Evolutionary conservation across 192 early-diverging fungal species (phyloP).

Genomic region (Helicostylum pulchrum): DNA sequence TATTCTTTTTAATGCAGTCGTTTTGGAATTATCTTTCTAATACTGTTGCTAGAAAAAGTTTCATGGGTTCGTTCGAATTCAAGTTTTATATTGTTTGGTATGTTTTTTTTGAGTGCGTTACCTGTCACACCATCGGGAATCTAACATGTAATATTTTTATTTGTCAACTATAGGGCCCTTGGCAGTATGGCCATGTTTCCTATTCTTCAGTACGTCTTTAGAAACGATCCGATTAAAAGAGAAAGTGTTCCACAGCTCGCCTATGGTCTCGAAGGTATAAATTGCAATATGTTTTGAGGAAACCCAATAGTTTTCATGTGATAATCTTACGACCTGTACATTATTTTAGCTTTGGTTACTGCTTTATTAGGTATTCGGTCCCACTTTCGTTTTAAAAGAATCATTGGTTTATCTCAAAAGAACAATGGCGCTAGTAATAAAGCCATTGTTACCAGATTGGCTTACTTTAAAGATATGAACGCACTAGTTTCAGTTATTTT

Average conservation of each 20-base stretch:
- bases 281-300: background rate
- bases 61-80: constrained; percentile 36
- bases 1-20: constrained; percentile 35
- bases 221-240: constrained; percentile 10
- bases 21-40: constrained; percentile 39
- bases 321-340: background rate
- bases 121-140: background rate
- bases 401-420: constrained; percentile 22
- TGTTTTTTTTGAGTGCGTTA: background rate
- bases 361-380: constrained; percentile 23
- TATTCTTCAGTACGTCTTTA: constrained; percentile 24
- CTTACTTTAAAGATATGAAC: constrained; percentile 39
- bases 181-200: constrained; percentile 26
- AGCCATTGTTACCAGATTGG: constrained; percentile 20
- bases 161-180: constrained; percentile 16
- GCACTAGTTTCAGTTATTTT: constrained; percentile 16
- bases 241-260: constrained; percentile 31
- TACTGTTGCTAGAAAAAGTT: constrained; percentile 25
- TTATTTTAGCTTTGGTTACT: constrained; percentile 9
- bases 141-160: constrained; percentile 1
- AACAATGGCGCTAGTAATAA: constrained; percentile 12
- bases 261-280: constrained; percentile 26
- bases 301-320: too few species aligned
- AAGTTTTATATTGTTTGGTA: constrained; percentile 31
- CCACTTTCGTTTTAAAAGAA: constrained; percentile 25